A percentile compares a stretch with the other conserved stretches of the same genome.
Conservation (phyloP, 257 asterid genomes). For the Jaltomata sinuosa region DNA sequence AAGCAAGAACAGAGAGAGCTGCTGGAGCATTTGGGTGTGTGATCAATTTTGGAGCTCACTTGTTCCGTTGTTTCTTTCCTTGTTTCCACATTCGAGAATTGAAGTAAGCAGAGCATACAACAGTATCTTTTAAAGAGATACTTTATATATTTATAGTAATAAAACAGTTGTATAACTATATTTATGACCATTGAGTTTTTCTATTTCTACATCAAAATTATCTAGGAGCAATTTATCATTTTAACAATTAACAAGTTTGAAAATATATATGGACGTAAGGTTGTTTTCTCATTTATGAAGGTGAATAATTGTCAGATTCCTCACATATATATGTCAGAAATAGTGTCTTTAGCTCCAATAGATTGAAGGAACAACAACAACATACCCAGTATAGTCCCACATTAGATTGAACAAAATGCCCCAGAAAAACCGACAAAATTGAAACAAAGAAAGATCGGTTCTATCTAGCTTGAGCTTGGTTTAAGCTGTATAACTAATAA, state of each 20-base stretch:
- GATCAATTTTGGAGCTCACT: conserved; percentile 25
- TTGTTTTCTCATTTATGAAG: neutral
- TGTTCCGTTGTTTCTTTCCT: conserved; percentile 47
- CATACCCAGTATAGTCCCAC: too few species aligned
- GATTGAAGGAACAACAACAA: too few species aligned
- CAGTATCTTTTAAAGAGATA: neutral
- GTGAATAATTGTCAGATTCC: neutral
- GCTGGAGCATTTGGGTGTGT: conserved; percentile 40
- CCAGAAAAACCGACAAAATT: neutral
- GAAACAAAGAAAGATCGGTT: neutral
- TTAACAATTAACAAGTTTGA: neutral
- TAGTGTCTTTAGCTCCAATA: neutral
- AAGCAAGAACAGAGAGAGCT: conserved; percentile 15
- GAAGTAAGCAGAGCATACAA: neutral
- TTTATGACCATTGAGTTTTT: neutral
- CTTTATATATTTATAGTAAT: neutral
- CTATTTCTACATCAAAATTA: neutral
- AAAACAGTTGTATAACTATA: neutral
- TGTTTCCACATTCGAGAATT: conserved; percentile 45
- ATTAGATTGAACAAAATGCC: too few species aligned
- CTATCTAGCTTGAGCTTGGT: neutral
- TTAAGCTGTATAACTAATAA: neutral
- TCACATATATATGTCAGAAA: neutral
- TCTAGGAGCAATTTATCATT: neutral
- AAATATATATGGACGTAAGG: neutral